These are phyloP conservation scores for Ustilago trichophora DNA, from an alignment of 1,284 basidiomycete species.

Conservation along the genomic window DNA sequence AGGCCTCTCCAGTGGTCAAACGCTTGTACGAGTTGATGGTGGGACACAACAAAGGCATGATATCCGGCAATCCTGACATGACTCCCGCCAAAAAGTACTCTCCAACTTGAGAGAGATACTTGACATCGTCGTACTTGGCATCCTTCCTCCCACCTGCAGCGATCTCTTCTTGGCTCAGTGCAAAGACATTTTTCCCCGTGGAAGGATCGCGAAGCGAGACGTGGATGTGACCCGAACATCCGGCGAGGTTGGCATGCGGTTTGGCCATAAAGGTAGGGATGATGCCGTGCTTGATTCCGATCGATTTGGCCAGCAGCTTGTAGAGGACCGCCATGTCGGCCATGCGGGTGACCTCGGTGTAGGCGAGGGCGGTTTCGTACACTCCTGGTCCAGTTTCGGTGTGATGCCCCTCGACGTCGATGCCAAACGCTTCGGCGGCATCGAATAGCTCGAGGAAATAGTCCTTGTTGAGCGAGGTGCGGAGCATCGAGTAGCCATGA, in stretches of 20 bases:
- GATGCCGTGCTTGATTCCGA: constrained; percentile 87
- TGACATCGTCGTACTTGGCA: constrained; percentile 82
- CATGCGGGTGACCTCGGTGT: constrained; percentile 83
- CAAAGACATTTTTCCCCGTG: constrained; percentile 81
- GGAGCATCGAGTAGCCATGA: constrained; percentile 66
- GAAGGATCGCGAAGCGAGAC: constrained; percentile 79
- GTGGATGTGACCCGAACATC: constrained; percentile 79
- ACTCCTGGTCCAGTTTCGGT: constrained; percentile 90
- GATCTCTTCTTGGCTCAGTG: constrained; percentile 73
- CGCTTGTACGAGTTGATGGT: constrained; percentile 98
- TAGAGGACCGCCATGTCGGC: constrained; percentile 93
- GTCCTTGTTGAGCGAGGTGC: constrained; percentile 75
- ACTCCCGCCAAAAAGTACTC: constrained; percentile 93
- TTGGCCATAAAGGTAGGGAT: constrained; percentile 98
- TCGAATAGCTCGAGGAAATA: constrained; percentile 93
- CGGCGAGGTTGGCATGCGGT: constrained; percentile 74
- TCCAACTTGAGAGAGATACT: constrained; percentile 81
- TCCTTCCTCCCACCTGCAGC: constrained; percentile 74
- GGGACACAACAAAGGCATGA: constrained; percentile 76
- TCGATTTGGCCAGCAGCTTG: constrained; percentile 89
- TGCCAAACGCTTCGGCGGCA: constrained; percentile 76
- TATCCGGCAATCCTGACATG: constrained; percentile 85
- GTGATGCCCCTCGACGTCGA: constrained; percentile 91
- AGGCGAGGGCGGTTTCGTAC: constrained; percentile 91
- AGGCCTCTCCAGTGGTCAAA: constrained; percentile 88